Conservation (phyloP, 768 basidiomycete genomes). For the Kwoniella pini region DNA sequence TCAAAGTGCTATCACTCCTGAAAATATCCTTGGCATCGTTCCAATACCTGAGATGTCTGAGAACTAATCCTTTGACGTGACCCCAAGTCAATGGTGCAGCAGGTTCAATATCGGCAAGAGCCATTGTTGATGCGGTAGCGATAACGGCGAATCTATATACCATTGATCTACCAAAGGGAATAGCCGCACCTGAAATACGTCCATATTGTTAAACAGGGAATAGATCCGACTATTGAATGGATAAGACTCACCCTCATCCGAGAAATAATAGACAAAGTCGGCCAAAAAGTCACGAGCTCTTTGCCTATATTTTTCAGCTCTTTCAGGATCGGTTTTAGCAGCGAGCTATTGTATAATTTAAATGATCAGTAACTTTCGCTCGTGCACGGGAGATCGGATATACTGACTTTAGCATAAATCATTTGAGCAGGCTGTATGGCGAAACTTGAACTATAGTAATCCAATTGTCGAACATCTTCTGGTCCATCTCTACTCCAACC, state of each 20-base stretch:
- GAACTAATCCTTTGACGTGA: constrained; percentile 69
- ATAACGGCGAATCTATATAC: constrained; percentile 79
- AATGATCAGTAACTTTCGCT: neutral
- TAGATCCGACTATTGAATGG: no score
- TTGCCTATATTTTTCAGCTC: constrained; percentile 67
- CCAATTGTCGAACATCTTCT: constrained; percentile 73
- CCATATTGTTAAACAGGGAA: no score
- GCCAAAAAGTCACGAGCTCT: constrained; percentile 66
- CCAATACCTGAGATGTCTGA: constrained; percentile 75
- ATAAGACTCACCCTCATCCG: constrained; percentile 62
- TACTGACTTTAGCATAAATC: constrained; percentile 63
- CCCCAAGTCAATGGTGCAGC: constrained; percentile 71
- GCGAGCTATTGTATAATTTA: constrained; percentile 55
- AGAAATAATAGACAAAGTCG: constrained; percentile 75
- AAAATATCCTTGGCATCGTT: constrained; percentile 61
- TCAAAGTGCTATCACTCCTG: constrained; percentile 67
- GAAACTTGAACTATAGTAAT: constrained; percentile 77
- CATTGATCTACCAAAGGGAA: constrained; percentile 74
- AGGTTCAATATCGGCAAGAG: constrained; percentile 69
- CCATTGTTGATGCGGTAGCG: constrained; percentile 73
- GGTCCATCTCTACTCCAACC: constrained; percentile 79
- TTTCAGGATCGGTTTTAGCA: constrained; percentile 64
- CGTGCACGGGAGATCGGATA: no score
- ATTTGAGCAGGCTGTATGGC: constrained; percentile 76
- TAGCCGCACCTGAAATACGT: constrained; percentile 62